Percentiles rank a stretch among this genome's conserved stretches.
These are phyloP conservation scores for Colletotrichum sidae DNA, from an alignment of 2,329 filamentous ascomycete genomes.

Conservation along the genomic window DNA sequence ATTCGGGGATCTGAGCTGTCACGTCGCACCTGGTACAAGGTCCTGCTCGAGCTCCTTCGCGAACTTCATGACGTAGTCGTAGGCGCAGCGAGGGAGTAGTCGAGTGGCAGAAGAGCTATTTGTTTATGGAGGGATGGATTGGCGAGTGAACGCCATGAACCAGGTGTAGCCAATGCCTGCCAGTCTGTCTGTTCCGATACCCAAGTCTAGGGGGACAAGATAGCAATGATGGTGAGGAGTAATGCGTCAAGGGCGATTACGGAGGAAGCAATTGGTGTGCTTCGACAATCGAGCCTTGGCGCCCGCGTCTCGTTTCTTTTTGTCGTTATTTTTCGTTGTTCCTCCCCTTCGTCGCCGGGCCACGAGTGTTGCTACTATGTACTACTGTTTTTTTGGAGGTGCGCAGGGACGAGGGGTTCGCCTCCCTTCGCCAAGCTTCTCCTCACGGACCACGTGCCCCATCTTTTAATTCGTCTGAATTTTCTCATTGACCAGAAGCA, in stretches of 20 bases:
- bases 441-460: slow-evolving; percentile 17
- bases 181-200: too few relatives aligned
- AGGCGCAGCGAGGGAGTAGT: slow-evolving; percentile 12
- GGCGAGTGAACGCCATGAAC: slow-evolving; percentile 26
- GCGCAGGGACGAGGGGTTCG: slow-evolving; percentile 21
- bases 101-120: not conserved
- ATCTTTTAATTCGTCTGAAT: slow-evolving; percentile 20
- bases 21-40: slow-evolving; percentile 78
- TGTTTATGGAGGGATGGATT: not conserved
- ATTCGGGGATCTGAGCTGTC: slow-evolving; percentile 3
- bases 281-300: too few relatives aligned
- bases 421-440: slow-evolving; percentile 26
- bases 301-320: not conserved
- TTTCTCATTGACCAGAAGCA: not conserved
- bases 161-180: not conserved
- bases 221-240: too few relatives aligned
- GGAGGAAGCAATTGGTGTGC: too few relatives aligned
- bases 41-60: slow-evolving; percentile 86
- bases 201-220: too few relatives aligned
- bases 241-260: too few relatives aligned
- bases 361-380: slow-evolving; percentile 2
- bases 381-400: slow-evolving; percentile 14
- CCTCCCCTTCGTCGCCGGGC: too few relatives aligned
- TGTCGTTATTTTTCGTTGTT: not conserved
- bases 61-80: slow-evolving; percentile 68